A percentile compares a stretch with the other conserved stretches of the same genome.
Conservation (phyloP, 2,329 filamentous ascomycete species). For the Colletotrichum tabaci region DNA sequence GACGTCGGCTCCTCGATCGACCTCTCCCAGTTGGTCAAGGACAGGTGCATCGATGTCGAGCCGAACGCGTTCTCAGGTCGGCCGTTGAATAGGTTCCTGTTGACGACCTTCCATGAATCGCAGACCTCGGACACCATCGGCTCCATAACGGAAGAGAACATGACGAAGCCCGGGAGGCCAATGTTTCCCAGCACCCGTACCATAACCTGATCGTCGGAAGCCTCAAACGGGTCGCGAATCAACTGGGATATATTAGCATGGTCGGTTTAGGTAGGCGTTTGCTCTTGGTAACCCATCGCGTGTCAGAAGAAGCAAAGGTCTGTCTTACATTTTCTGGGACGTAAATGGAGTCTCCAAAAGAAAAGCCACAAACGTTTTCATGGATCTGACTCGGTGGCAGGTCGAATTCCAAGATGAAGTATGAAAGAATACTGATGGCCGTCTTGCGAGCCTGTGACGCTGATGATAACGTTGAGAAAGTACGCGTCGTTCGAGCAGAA, state of each 20-base stretch:
- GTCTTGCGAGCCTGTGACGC: too few species aligned
- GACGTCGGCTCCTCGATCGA: neutral
- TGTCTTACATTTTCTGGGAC: too few species aligned
- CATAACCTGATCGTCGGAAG: neutral
- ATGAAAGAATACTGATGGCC: too few species aligned
- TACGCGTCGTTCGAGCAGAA: too few species aligned
- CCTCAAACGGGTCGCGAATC: neutral
- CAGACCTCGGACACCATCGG: neutral
- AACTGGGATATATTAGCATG: neutral
- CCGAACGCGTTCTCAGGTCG: neutral
- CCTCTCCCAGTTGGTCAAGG: constrained; percentile 5
- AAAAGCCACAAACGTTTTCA: too few species aligned
- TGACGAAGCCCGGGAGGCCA: constrained; percentile 1
- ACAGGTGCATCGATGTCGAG: neutral
- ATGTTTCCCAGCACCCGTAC: neutral
- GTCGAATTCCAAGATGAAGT: too few species aligned
- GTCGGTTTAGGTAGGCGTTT: neutral
- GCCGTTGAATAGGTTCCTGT: neutral
- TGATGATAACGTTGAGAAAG: too few species aligned
- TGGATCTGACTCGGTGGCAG: too few species aligned
- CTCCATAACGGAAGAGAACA: constrained; percentile 2
- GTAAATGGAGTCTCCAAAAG: too few species aligned
- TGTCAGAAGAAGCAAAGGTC: neutral
- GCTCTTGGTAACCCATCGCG: neutral
- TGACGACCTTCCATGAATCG: neutral